phyloP scores from a whole-genome alignment of 345 rosid species.

The Populus nigra region DNA sequence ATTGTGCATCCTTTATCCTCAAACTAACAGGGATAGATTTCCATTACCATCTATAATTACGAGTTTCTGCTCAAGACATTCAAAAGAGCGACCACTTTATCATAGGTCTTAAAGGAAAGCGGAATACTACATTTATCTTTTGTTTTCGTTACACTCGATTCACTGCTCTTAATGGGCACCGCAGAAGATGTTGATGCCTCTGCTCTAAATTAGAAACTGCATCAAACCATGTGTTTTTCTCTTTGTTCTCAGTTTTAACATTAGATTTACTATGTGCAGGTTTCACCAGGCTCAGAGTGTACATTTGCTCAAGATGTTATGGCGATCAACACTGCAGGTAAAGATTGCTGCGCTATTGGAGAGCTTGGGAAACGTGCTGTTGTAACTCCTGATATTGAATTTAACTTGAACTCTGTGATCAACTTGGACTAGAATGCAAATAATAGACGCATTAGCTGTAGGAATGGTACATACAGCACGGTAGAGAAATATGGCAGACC shows the following conservation, averaged over 20 bases:
- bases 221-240: no score
- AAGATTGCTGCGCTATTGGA: slow-evolving; percentile 53
- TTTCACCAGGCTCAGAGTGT: slow-evolving; percentile 57
- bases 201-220: no score
- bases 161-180: no score
- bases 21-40: no score
- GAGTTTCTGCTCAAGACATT: no score
- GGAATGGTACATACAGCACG: neutral
- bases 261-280: slow-evolving; percentile 39
- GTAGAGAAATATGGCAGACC: neutral
- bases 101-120: no score
- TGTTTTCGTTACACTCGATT: no score
- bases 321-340: slow-evolving; percentile 45
- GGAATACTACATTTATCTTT: no score
- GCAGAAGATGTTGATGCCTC: no score
- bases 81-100: no score
- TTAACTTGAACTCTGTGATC: slow-evolving; percentile 40
- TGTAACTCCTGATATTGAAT: slow-evolving; percentile 66
- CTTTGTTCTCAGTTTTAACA: neutral
- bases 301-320: slow-evolving; percentile 65
- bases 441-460: neutral
- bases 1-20: no score
- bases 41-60: no score
- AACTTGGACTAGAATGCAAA: slow-evolving; percentile 14
- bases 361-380: slow-evolving; percentile 61